Conservation (phyloP, 1,139 yeast species). For the Entelexis paramagnoliae region DNA sequence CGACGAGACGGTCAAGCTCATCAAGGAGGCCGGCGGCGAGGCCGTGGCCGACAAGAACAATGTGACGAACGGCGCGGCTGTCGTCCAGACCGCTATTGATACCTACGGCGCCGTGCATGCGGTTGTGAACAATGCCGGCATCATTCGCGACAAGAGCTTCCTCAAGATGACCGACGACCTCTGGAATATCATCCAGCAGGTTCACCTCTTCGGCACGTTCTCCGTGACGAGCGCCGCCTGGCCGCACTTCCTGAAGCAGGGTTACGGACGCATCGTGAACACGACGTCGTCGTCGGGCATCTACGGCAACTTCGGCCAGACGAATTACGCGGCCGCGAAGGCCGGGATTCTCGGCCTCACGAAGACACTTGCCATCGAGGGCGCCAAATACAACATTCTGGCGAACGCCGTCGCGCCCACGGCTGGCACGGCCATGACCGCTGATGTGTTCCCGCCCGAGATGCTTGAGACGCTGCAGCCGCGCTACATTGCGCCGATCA, state of each 20-base stretch:
- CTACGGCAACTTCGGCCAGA: slow-evolving; percentile 95
- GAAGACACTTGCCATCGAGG: slow-evolving; percentile 81
- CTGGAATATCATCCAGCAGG: slow-evolving; percentile 73
- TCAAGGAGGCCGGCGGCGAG: slow-evolving; percentile 61
- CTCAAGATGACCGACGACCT: slow-evolving; percentile 72
- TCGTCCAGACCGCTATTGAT: slow-evolving; percentile 67
- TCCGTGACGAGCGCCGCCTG: slow-evolving; percentile 82
- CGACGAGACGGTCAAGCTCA: slow-evolving; percentile 62
- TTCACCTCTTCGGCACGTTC: slow-evolving; percentile 76
- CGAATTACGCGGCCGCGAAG: slow-evolving; percentile 91
- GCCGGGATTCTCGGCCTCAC: slow-evolving; percentile 80
- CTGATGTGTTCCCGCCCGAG: slow-evolving; percentile 74
- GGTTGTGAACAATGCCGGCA: slow-evolving; percentile 88
- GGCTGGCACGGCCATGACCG: slow-evolving; percentile 96
- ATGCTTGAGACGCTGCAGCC: slow-evolving; percentile 73
- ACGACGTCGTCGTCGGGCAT: slow-evolving; percentile 93
- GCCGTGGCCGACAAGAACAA: slow-evolving; percentile 88
- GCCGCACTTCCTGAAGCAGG: slow-evolving; percentile 75
- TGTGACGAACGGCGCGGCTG: slow-evolving; percentile 63
- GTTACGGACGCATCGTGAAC: slow-evolving; percentile 73
- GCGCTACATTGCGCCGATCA: slow-evolving; percentile 80
- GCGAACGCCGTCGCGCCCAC: slow-evolving; percentile 90
- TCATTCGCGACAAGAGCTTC: slow-evolving; percentile 82
- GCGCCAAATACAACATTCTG: slow-evolving; percentile 63
- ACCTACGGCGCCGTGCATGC: slow-evolving; percentile 79